Conservation (phyloP, 202 grass and related monocot species). For the Brachypodium distachyon region DNA sequence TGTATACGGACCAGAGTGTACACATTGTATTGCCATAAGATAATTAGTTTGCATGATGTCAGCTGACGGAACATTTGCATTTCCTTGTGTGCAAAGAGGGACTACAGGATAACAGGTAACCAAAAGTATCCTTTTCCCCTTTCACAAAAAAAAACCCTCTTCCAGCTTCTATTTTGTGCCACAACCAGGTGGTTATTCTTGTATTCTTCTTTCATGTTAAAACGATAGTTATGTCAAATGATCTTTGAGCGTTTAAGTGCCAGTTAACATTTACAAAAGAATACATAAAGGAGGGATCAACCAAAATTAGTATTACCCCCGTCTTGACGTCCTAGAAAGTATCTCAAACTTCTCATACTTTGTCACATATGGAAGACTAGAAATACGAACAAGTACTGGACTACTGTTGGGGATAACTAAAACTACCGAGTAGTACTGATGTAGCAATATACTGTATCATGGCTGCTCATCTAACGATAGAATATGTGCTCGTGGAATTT, state of each 20-base stretch:
- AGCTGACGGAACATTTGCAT: slow-evolving; percentile 2
- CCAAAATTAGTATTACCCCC: not conserved
- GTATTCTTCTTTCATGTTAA: not conserved
- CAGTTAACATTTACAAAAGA: not conserved
- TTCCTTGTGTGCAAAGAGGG: not conserved
- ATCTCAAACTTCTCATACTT: too few relatives aligned
- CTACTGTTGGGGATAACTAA: not conserved
- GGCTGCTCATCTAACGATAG: not conserved
- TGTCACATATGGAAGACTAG: too few relatives aligned
- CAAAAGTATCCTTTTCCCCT: too few relatives aligned
- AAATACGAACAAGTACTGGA: too few relatives aligned
- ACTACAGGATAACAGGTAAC: not conserved
- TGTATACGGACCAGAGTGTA: not conserved
- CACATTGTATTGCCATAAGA: not conserved
- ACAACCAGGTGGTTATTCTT: not conserved
- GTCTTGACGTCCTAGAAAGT: too few relatives aligned
- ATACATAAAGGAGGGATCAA: not conserved
- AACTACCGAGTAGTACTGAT: not conserved
- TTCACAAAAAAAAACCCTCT: too few relatives aligned
- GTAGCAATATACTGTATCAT: too few relatives aligned
- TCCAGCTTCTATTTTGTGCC: not conserved
- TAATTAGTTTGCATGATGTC: not conserved
- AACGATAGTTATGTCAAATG: not conserved
- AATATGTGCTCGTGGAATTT: not conserved
- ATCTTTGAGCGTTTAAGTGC: not conserved